Base-by-base conservation (phyloP, 495 filamentous ascomycete genomes). In the Parathielavia hyrcaniae region DNA sequence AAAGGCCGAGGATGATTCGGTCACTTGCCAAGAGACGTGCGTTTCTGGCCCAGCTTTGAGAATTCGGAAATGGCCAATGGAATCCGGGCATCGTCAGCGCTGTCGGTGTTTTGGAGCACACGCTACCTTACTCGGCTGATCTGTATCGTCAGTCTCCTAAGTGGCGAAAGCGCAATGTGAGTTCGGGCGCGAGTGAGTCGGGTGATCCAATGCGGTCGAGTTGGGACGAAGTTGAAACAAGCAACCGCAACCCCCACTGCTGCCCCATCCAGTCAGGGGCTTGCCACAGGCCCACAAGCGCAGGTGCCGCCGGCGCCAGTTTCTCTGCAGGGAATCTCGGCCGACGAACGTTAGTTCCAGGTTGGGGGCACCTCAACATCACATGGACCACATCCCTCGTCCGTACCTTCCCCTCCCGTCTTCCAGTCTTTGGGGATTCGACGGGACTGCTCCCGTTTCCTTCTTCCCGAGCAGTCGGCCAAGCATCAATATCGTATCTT, bases 401-500 rank as follows among this genome's bases (percentile, higher is more conserved):
- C 19, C n/a, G 23, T 13, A 35, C 32, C 14, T 40, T n/a, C 36
- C 50, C 48, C 54, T 64, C 36, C 50, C 48, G 50, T 64, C 54
- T 51, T 30, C 6, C 3, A 16, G 36, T 39, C 36, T 39, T 39
- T 39, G 11, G 7, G 23, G 26, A n/a, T 30, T 30, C 26, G 26
- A 30, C 3, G 26, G 6, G 26, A 30, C 26, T 30, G 26, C 26
- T 30, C 6, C 26, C 26, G 26, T 6, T 30, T 2, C 6, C 26
- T 14, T 14, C 1, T 43, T 26, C 8, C 26, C 2, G 26, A 2
- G 26, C 2, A 30, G 26, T 30, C 26, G 26, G 26, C 26, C 6
- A 30, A 30, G 26, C 6, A 30, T 30, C 6, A 6, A 2, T 30
- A 30, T 30, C 26, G 6, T 30, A 30, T 30, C 6, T 3, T 6